Evolutionary conservation across 192 early-diverging fungal species (phyloP), one percentile per base, ranked within the genome.

Genomic region (Backusella circina): DNA sequence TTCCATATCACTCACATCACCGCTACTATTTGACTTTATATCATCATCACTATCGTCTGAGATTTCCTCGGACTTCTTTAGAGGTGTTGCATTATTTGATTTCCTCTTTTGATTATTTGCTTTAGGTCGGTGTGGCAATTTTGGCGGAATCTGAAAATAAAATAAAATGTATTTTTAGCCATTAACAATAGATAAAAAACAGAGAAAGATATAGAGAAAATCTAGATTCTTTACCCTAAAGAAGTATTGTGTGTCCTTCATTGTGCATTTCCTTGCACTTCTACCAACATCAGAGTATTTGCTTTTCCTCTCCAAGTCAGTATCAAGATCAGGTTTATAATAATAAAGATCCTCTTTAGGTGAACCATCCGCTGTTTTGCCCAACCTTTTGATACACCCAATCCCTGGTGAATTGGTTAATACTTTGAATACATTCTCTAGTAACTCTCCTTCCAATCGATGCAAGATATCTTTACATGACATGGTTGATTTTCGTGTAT

Each of bases 401-500:
- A 84, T 79, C 26, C 77, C 84, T 1, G 77, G 51, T 10, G 80
- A 74, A 0, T 50, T 71, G 5, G 41, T 80, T 26, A 86, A 38
- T 26, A 79, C 69, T 10, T 75, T 68, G 2, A 1, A 38, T 23
- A 76, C 77, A 44, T 80, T 73, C 12, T 71, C 76, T 26, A 69
- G 66, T 51, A 75, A 67, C 26, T 64, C 31, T 1, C 38, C 65
- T 31, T 64, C 32, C 67, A 86, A 78, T 39, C 78, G 75, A 21
- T 67, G 75, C 41, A 67, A 64, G 1, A 86, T 74, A 39, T 86
- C 85, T 6, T 64, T 67, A 32, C 82, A 37, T 4, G 85, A 84
- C 85, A 86, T 86, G 3, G 85, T 84, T 16, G 81, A 82, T 35
- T 86, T 86, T 64, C 85, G 80, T 10, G 85, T 82, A 79, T 76